Conservation (phyloP, 495 filamentous ascomycete genomes). For the Podospora sp. region DNA sequence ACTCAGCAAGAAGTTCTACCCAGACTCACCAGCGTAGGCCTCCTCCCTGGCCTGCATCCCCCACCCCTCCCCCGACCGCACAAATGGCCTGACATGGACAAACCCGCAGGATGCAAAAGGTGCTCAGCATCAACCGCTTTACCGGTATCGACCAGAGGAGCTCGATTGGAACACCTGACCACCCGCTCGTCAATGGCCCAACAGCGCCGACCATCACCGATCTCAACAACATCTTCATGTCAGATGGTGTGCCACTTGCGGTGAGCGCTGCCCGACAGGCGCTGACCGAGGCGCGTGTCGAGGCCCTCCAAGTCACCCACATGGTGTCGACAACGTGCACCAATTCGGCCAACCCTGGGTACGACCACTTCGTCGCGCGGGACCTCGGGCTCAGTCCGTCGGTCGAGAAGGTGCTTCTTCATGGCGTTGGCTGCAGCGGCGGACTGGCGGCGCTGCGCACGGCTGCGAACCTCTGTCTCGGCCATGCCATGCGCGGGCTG, state of each 20-base stretch:
- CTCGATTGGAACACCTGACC: slow-evolving; percentile 58
- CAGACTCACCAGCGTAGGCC: slow-evolving; percentile 52
- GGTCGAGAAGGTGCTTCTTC: slow-evolving; percentile 62
- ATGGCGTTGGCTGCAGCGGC: slow-evolving; percentile 67
- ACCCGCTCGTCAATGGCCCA: slow-evolving; percentile 57
- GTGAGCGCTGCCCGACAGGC: slow-evolving; percentile 61
- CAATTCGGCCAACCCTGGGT: slow-evolving; percentile 68
- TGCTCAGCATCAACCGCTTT: slow-evolving; percentile 63
- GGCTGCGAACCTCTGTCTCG: slow-evolving; percentile 63
- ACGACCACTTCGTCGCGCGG: slow-evolving; percentile 64
- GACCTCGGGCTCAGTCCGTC: slow-evolving; percentile 50
- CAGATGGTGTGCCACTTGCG: slow-evolving; percentile 61
- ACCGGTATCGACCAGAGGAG: slow-evolving; percentile 66
- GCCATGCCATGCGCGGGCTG: slow-evolving; percentile 52
- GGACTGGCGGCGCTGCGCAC: slow-evolving; percentile 64
- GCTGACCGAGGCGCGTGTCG: slow-evolving; percentile 55
- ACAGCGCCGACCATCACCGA: slow-evolving; percentile 58
- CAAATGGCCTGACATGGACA: not conserved
- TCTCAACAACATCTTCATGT: slow-evolving; percentile 56
- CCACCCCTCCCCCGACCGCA: not conserved
- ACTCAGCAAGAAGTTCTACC: slow-evolving; percentile 50
- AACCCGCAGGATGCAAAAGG: slow-evolving; percentile 53
- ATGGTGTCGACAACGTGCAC: slow-evolving; percentile 68
- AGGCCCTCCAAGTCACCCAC: slow-evolving; percentile 59
- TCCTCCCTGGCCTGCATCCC: not conserved